phyloP scores from a whole-genome alignment of 2,329 filamentous ascomycete species.

The Cladosporium cucumerinum region DNA sequence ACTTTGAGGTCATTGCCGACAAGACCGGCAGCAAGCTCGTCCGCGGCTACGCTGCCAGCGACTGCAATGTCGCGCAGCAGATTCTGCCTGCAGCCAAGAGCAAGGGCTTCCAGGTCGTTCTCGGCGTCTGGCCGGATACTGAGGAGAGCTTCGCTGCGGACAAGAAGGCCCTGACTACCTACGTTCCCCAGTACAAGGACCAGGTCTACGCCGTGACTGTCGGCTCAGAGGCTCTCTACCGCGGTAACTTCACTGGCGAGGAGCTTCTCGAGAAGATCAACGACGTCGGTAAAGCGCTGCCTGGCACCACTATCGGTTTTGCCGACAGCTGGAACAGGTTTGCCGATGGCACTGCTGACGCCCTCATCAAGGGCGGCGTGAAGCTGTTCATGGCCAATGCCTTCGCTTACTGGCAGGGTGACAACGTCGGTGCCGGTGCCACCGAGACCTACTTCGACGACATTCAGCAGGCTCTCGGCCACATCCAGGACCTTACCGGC shows the following conservation, averaged over 20 bases:
- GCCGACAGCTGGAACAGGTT: slow-evolving; percentile 73
- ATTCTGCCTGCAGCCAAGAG: slow-evolving; percentile 64
- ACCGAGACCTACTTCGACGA: slow-evolving; percentile 65
- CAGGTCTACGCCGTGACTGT: slow-evolving; percentile 67
- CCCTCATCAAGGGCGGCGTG: slow-evolving; percentile 58
- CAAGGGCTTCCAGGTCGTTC: slow-evolving; percentile 64
- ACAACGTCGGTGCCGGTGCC: slow-evolving; percentile 51
- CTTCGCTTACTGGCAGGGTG: slow-evolving; percentile 70
- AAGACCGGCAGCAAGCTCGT: slow-evolving; percentile 55
- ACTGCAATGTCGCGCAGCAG: slow-evolving; percentile 62
- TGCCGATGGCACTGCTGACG: slow-evolving; percentile 64
- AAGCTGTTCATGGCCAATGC: slow-evolving; percentile 64
- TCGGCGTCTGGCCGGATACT: slow-evolving; percentile 67
- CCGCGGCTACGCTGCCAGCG: slow-evolving; percentile 63
- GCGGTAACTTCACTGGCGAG: slow-evolving; percentile 61
- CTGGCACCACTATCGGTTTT: slow-evolving; percentile 59
- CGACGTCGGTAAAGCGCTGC: slow-evolving; percentile 56
- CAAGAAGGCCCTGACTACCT: slow-evolving; percentile 54
- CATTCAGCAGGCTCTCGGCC: slow-evolving; percentile 60
- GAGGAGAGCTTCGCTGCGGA: slow-evolving; percentile 61
- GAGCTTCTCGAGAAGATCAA: slow-evolving; percentile 61
- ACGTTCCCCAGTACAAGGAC: slow-evolving; percentile 51
- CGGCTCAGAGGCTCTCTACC: slow-evolving; percentile 68
- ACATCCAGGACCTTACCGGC: slow-evolving; percentile 59
- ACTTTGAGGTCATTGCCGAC: slow-evolving; percentile 60